Evolutionary conservation across 2,329 filamentous ascomycete genomes (phyloP).

Genomic region (Epichloe sibirici): DNA sequence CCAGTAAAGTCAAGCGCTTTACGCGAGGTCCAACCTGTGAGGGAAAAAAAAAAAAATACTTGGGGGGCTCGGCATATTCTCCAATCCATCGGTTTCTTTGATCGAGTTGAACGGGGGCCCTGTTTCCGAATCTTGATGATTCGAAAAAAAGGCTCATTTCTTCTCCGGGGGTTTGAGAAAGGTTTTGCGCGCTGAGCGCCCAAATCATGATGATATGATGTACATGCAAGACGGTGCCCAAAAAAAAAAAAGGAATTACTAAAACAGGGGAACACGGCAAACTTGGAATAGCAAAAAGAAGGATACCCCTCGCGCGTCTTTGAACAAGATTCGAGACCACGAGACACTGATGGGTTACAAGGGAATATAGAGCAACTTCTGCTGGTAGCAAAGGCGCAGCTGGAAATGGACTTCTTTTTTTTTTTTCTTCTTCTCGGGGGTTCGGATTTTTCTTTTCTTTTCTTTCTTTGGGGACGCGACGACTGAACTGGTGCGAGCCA

Average conservation of each 20-base stretch:
- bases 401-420: neutral
- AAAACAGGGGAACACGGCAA: neutral
- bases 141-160: neutral
- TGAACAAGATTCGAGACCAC: neutral
- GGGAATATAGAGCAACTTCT: neutral
- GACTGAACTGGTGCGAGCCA: neutral
- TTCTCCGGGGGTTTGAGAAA: neutral
- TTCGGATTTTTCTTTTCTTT: neutral
- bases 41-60: neutral
- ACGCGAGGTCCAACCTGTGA: neutral
- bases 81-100: neutral
- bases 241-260: neutral
- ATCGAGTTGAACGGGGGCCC: neutral
- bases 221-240: neutral
- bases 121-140: neutral
- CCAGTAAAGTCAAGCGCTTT: neutral
- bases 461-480: neutral
- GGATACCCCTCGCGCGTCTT: conserved; percentile 4
- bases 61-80: neutral
- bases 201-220: conserved; percentile 2
- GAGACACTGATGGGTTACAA: neutral
- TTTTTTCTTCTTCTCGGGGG: neutral
- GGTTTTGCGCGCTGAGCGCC: conserved; percentile 1
- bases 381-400: conserved; percentile 3
- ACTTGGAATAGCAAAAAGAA: neutral